A percentile compares a stretch with the other conserved stretches of the same genome.
phyloP scores from a whole-genome alignment of 495 filamentous ascomycete species.

The Annulohypoxylon bovei region DNA sequence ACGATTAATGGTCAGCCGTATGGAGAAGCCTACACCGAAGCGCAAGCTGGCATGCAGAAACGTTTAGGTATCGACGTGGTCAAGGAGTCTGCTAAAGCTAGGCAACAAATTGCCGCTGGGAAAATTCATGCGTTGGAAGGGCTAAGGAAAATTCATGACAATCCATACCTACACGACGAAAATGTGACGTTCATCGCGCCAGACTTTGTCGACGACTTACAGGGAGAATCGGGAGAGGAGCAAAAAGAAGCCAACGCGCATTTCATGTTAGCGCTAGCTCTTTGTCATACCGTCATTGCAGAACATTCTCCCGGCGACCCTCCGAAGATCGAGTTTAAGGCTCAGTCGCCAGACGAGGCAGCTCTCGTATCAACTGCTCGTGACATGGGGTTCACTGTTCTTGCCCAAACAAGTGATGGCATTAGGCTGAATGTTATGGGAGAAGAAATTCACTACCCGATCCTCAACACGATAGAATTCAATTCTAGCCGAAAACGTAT shows the following conservation, averaged over 20 bases:
- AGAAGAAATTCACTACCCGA: conserved; percentile 80
- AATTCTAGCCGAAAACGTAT: conserved; percentile 97
- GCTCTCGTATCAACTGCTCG: conserved; percentile 93
- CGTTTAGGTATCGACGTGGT: conserved; percentile 87
- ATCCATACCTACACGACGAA: conserved; percentile 90
- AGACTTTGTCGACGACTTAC: conserved; percentile 83
- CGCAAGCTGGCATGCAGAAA: conserved; percentile 93
- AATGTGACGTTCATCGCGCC: conserved; percentile 92
- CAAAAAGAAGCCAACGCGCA: conserved; percentile 81
- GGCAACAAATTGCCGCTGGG: conserved; percentile 81
- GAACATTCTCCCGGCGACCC: conserved; percentile 88
- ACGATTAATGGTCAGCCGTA: conserved; percentile 95
- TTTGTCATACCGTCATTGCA: conserved; percentile 96
- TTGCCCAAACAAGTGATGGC: conserved; percentile 79
- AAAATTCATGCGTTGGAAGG: conserved; percentile 74
- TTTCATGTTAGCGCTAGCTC: conserved; percentile 94
- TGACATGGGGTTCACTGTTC: conserved; percentile 95
- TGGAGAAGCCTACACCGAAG: conserved; percentile 97
- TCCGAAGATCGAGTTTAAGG: conserved; percentile 92
- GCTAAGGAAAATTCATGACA: conserved; percentile 81
- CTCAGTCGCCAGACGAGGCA: conserved; percentile 97
- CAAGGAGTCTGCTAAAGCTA: conserved; percentile 75
- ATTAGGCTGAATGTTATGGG: conserved; percentile 89
- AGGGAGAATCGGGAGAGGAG: conserved; percentile 76
- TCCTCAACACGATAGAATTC: conserved; percentile 97